phyloP scores from a whole-genome alignment of 352 stramenopile genomes.

The Phytophthora tentaculata region DNA sequence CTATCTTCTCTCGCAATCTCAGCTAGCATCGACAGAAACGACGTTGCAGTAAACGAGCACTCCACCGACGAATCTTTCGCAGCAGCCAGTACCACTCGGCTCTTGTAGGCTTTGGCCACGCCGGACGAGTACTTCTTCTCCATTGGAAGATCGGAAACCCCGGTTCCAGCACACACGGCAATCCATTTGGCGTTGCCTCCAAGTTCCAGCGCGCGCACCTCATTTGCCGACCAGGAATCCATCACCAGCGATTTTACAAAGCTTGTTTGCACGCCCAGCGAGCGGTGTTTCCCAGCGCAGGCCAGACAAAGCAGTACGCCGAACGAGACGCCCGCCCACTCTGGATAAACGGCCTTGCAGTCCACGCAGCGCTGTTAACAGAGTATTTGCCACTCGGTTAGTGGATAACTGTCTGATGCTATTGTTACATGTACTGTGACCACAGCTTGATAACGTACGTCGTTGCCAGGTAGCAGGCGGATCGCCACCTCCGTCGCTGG shows the following conservation, averaged over 20 bases:
- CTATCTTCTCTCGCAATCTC: slow-evolving; percentile 21
- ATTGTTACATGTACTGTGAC: not conserved
- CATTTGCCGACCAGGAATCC: slow-evolving; percentile 68
- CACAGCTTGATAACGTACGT: slow-evolving; percentile 47
- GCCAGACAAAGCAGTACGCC: slow-evolving; percentile 80
- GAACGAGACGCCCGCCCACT: slow-evolving; percentile 87
- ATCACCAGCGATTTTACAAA: slow-evolving; percentile 88
- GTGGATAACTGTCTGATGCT: not conserved
- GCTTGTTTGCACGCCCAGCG: slow-evolving; percentile 79
- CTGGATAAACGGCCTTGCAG: slow-evolving; percentile 80
- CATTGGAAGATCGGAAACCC: slow-evolving; percentile 48
- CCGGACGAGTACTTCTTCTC: slow-evolving; percentile 71
- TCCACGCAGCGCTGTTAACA: slow-evolving; percentile 73
- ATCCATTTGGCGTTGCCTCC: slow-evolving; percentile 86
- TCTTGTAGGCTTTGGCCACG: slow-evolving; percentile 70
- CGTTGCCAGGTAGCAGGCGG: slow-evolving; percentile 74
- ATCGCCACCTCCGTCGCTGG: slow-evolving; percentile 57
- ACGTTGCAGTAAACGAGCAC: slow-evolving; percentile 51
- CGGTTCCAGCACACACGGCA: slow-evolving; percentile 65
- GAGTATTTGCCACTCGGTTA: not conserved
- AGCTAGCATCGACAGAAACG: slow-evolving; percentile 56
- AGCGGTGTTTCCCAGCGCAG: slow-evolving; percentile 80
- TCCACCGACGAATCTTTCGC: slow-evolving; percentile 28
- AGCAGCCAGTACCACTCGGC: slow-evolving; percentile 36
- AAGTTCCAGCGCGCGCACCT: slow-evolving; percentile 65